Evolutionary conservation across 768 basidiomycete genomes (phyloP).

Genomic region (Pseudohyphozyma bogoriensis): DNA sequence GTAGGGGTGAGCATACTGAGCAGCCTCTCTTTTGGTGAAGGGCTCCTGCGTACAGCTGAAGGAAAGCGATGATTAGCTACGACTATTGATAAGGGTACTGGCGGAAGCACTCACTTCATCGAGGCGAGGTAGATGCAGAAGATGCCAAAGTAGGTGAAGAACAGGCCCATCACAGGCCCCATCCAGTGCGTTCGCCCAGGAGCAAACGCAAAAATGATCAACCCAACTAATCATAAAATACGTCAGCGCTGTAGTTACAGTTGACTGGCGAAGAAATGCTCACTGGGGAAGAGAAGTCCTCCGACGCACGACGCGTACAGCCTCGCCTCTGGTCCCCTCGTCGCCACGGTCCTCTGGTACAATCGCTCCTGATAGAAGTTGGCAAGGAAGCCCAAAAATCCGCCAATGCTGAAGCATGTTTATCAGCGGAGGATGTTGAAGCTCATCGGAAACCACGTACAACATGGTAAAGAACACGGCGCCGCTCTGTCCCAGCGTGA

Average conservation of each 20-base stretch:
- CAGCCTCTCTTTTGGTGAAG: too few species aligned
- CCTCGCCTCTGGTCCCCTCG: slow-evolving; percentile 21
- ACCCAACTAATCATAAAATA: not conserved
- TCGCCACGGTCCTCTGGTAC: slow-evolving; percentile 13
- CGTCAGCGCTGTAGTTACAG: slow-evolving; percentile 18
- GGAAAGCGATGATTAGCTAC: too few species aligned
- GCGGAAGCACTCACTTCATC: too few species aligned
- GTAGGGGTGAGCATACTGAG: too few species aligned
- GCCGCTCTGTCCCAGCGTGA: slow-evolving; percentile 14
- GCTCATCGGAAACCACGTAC: not conserved
- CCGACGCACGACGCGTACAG: slow-evolving; percentile 15
- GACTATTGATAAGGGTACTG: too few species aligned
- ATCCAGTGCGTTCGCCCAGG: slow-evolving; percentile 37
- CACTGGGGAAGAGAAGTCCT: slow-evolving; percentile 15
- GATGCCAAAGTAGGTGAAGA: slow-evolving; percentile 26
- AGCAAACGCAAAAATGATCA: slow-evolving; percentile 38
- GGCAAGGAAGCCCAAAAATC: slow-evolving; percentile 15
- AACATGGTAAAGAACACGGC: slow-evolving; percentile 14
- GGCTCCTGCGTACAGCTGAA: too few species aligned
- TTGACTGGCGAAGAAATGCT: not conserved
- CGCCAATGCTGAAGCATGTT: slow-evolving; percentile 7
- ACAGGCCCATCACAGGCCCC: slow-evolving; percentile 37
- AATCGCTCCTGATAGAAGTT: slow-evolving; percentile 15
- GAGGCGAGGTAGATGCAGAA: slow-evolving; percentile 33
- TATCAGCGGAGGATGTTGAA: not conserved